phyloP scores from a whole-genome alignment of 371 early-diverging fungal genomes.

The Dinochytrium kinnereticum region DNA sequence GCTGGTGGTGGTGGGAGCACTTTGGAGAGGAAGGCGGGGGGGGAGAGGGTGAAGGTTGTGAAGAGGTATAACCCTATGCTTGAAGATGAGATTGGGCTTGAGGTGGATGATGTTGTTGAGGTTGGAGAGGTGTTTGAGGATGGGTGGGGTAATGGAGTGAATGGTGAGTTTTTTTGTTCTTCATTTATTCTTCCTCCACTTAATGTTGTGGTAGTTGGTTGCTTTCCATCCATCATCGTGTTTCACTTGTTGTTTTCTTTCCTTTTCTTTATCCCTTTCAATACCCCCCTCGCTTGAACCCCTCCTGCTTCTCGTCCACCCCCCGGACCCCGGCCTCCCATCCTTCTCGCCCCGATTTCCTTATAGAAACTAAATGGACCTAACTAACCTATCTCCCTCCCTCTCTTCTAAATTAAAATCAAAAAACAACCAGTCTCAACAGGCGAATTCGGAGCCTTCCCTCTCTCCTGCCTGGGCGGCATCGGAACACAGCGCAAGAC shows the following conservation, averaged over 20 bases:
- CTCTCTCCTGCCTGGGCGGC: constrained; percentile 44
- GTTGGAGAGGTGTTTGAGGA: constrained; percentile 43
- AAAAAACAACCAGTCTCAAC: constrained; percentile 52
- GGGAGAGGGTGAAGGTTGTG: constrained; percentile 33
- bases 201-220: background rate
- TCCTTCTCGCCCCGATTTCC: background rate
- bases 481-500: background rate
- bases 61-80: constrained; percentile 35
- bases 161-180: constrained; percentile 26
- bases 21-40: background rate
- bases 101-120: constrained; percentile 40
- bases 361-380: constrained; percentile 51
- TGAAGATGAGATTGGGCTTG: constrained; percentile 41
- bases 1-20: too few species aligned
- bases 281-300: background rate
- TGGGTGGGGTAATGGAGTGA: constrained; percentile 40
- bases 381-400: constrained; percentile 72
- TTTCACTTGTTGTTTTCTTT: constrained; percentile 4
- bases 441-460: constrained; percentile 73
- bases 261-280: background rate
- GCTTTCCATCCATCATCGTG: background rate
- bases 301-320: background rate
- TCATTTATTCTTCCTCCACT: background rate
- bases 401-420: constrained; percentile 48
- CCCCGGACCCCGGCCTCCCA: background rate